Evolutionary conservation across 129 eudicot genomes (phyloP).

Genomic region (Arctium minus): DNA sequence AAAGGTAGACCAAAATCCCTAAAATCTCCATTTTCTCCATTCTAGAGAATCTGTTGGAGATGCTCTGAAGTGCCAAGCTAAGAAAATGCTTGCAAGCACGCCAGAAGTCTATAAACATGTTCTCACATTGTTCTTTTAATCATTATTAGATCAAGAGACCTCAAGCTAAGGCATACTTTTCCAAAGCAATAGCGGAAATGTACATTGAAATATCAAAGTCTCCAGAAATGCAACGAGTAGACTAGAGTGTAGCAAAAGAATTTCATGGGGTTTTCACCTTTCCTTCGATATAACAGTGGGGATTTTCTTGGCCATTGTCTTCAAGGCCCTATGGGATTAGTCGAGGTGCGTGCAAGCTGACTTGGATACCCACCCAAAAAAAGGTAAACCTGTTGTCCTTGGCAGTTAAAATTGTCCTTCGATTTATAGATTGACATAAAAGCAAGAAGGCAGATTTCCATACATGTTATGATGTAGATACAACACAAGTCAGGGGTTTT

Average conservation of each 20-base stretch:
- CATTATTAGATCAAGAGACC: slow-evolving; percentile 41
- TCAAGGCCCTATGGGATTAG: too few relatives aligned
- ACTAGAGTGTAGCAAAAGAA: neutral
- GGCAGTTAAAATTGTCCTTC: neutral
- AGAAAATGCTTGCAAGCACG: neutral
- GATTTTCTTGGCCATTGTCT: neutral
- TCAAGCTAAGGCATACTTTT: slow-evolving; percentile 48
- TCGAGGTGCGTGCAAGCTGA: too few relatives aligned
- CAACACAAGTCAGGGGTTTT: neutral
- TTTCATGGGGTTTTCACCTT: neutral
- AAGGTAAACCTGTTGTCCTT: too few relatives aligned
- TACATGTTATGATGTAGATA: neutral
- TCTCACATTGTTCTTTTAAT: neutral
- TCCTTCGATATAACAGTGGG: neutral
- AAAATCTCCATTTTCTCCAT: neutral
- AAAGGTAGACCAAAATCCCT: neutral
- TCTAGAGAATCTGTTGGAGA: neutral
- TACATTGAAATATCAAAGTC: slow-evolving; percentile 30
- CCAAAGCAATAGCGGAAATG: slow-evolving; percentile 39
- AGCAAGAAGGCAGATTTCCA: neutral
- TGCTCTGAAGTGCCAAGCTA: neutral
- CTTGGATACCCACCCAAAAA: too few relatives aligned
- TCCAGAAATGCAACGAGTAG: neutral
- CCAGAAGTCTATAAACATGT: neutral
- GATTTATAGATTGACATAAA: neutral